Conservation (phyloP, 2,329 filamentous ascomycete genomes). For the Neopestalotiopsis clavispora region DNA sequence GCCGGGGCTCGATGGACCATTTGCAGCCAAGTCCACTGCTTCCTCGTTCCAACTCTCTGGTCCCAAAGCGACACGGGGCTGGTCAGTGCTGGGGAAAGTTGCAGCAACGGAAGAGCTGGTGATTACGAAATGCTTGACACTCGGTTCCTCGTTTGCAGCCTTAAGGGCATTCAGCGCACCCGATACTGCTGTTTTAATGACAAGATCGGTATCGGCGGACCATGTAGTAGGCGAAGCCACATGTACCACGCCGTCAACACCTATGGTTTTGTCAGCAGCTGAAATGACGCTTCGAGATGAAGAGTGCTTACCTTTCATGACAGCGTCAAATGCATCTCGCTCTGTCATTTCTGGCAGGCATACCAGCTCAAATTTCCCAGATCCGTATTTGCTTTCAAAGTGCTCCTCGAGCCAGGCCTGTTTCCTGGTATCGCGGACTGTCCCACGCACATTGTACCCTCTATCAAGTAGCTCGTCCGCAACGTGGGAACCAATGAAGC, state of each 20-base stretch:
- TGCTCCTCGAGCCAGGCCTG: constrained; percentile 7
- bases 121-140: constrained; percentile 32
- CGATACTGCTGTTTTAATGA: constrained; percentile 25
- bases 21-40: constrained; percentile 27
- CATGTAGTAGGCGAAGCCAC: constrained; percentile 21
- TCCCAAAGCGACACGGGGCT: constrained; percentile 23
- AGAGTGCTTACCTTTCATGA: not conserved
- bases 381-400: constrained; percentile 7
- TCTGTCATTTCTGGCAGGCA: constrained; percentile 5
- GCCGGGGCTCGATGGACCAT: constrained; percentile 12
- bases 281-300: not conserved
- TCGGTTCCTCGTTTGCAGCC: constrained; percentile 28
- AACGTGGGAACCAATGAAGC: not conserved
- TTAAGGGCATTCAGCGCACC: constrained; percentile 27
- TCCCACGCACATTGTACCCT: not conserved
- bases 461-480: not conserved
- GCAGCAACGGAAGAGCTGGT: not conserved
- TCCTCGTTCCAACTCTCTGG: constrained; percentile 37
- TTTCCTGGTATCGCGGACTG: constrained; percentile 8
- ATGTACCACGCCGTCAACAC: constrained; percentile 33
- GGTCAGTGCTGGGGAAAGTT: constrained; percentile 21
- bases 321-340: constrained; percentile 5
- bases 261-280: constrained; percentile 17
- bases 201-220: constrained; percentile 28
- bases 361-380: constrained; percentile 2